phyloP scores from a whole-genome alignment of 805 yeast genomes.

The Candida nitratophila region DNA sequence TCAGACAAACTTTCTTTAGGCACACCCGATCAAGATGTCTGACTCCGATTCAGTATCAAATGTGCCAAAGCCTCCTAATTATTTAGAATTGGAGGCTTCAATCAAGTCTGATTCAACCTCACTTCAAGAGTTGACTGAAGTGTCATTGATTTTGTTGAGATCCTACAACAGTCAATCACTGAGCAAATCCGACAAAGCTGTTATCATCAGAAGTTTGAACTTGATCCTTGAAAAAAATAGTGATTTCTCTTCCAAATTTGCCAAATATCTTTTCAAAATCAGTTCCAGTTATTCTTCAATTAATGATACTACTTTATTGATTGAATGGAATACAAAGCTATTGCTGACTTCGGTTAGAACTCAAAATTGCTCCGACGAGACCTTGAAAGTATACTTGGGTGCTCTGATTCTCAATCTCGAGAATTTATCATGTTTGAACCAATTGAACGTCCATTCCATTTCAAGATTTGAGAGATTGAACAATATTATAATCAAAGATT shows the following conservation, averaged over 20 bases:
- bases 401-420: not conserved
- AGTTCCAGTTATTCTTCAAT: not conserved
- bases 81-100: not conserved
- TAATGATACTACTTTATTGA: slow-evolving; percentile 1
- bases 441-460: slow-evolving; percentile 7
- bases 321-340: not conserved
- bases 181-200: not conserved
- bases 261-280: not conserved
- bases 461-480: slow-evolving; percentile 2
- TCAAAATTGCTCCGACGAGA: slow-evolving; percentile 9
- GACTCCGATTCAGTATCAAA: not conserved
- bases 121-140: not conserved
- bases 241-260: not conserved
- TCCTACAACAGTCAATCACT: not conserved
- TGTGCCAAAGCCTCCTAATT: not conserved
- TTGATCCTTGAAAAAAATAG: not conserved
- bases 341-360: not conserved
- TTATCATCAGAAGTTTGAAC: not conserved
- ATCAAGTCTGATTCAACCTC: not conserved
- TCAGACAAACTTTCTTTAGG: too few species aligned
- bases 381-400: slow-evolving; percentile 1
- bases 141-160: not conserved
- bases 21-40: not conserved
- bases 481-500: slow-evolving; percentile 8
- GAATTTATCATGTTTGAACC: not conserved